Base-by-base conservation (phyloP, 495 filamentous ascomycete genomes). In the Polyplosphaeria fusca region DNA sequence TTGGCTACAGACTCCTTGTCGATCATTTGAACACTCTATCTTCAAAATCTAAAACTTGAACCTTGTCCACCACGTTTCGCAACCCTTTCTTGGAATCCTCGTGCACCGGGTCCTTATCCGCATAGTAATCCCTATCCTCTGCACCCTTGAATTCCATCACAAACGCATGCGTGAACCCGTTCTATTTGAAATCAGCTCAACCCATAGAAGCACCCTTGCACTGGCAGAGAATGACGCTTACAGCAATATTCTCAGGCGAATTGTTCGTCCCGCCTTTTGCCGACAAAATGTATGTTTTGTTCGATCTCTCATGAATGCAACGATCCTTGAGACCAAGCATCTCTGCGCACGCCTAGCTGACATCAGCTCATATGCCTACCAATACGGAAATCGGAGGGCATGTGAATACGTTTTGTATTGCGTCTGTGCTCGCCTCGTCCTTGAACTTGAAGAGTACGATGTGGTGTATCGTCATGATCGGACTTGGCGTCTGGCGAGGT, bases 391-490 rank as follows among this genome's bases (percentile, higher is more conserved):
- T 43, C 19, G 20, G 45, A 19, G 25, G 19, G 50, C 42, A 11
- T n/a, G 9, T 39, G 45, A 42, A 19, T 65, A 61, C 61, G 41
- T 54, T 49, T 4, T 35, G 38, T 7, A 65, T 47, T 28, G 20
- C 58, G 24, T 65, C 51, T 2, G 50, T 2, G 38, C 39, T 60
- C n/a, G 58, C 39, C n/a, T 4, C 2, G 19, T 28, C 14, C 24
- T 65, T 65, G 30, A 61, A 65, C n/a, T 48, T 30, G 22, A 61
- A 61, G 19, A 65, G 43, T 14, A 61, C 61, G 26, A 65, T 57
- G 44, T 65, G 61, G 14, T 48, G 61, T 50, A 65, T 22, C 41
- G 20, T 32, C 61, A 61, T 65, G 37, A 40, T 39, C n/a, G 28
- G 46, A 27, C 5, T 35, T n/a, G n/a, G n/a, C n/a, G n/a, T n/a